Conservation (phyloP, 768 basidiomycete genomes). For the Naematelia encephala region DNA sequence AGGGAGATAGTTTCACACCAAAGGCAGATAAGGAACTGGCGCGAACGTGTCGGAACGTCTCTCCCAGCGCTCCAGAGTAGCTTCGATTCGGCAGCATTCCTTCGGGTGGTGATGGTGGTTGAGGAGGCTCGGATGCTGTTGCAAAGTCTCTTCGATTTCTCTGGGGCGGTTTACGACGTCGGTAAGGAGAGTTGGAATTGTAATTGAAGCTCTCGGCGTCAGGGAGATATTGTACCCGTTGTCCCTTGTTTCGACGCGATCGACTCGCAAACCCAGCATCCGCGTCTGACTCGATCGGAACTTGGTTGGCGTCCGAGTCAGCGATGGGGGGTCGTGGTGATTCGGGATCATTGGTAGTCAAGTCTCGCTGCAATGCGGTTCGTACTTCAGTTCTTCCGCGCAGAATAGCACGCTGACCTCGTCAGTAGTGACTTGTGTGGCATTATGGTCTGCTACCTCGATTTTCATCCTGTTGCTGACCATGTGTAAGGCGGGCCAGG, state of each 20-base stretch:
- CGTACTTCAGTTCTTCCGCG: conserved; percentile 73
- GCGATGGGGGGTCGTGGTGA: conserved; percentile 7
- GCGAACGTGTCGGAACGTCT: conserved; percentile 37
- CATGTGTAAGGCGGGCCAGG: conserved; percentile 96
- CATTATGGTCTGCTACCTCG: conserved; percentile 32
- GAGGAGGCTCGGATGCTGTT: neutral
- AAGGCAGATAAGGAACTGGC: conserved; percentile 22
- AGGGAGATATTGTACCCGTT: neutral
- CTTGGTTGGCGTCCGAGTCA: conserved; percentile 50
- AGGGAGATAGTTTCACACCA: conserved; percentile 18
- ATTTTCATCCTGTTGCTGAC: conserved; percentile 74
- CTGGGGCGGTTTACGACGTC: neutral
- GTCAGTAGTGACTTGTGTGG: conserved; percentile 12
- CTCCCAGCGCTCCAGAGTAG: conserved; percentile 12
- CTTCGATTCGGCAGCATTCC: conserved; percentile 4
- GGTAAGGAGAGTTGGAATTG: neutral
- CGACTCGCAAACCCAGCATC: neutral
- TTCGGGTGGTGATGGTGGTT: neutral
- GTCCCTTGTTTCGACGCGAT: neutral
- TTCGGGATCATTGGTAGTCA: conserved; percentile 35
- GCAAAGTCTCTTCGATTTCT: conserved; percentile 4
- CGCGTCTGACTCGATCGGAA: conserved; percentile 71
- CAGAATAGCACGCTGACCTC: conserved; percentile 71
- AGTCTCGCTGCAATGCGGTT: conserved; percentile 55
- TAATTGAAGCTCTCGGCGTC: neutral